These are phyloP conservation scores for Venturia oleaginea DNA, from an alignment of 2,329 filamentous ascomycete species.

Conservation along the genomic window DNA sequence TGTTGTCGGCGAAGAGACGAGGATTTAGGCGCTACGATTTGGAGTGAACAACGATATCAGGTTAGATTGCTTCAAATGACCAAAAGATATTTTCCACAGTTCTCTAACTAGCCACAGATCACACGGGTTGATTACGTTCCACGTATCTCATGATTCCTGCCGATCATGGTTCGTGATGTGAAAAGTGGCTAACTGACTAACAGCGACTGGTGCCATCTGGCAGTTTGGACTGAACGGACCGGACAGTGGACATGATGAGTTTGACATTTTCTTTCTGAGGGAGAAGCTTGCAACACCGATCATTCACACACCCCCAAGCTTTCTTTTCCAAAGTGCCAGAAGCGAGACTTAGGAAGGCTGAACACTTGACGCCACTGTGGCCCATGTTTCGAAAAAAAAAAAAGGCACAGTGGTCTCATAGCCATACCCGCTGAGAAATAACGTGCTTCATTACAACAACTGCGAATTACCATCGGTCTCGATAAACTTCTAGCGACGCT, in stretches of 20 bases:
- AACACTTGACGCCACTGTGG: no score
- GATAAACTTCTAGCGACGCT: no score
- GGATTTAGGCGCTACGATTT: not conserved
- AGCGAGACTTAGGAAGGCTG: no score
- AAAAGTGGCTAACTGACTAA: not conserved
- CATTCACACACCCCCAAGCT: not conserved
- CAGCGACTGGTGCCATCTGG: not conserved
- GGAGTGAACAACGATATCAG: not conserved
- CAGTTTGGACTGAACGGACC: not conserved
- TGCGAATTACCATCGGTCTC: no score
- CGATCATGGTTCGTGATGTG: not conserved
- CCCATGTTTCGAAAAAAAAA: no score
- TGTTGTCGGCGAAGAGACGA: not conserved
- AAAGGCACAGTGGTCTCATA: no score
- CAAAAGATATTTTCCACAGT: not conserved
- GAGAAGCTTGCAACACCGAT: not conserved
- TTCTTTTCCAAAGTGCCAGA: not conserved
- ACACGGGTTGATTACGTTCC: not conserved
- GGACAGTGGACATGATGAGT: not conserved
- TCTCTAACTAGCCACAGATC: constrained; percentile 1
- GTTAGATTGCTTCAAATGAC: constrained; percentile 14
- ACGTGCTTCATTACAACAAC: no score
- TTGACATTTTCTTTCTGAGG: not conserved
- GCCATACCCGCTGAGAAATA: no score
- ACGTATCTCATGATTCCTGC: not conserved